Conservation (phyloP, 1,284 basidiomycete species). For the Papiliotrema nemorosa region DNA sequence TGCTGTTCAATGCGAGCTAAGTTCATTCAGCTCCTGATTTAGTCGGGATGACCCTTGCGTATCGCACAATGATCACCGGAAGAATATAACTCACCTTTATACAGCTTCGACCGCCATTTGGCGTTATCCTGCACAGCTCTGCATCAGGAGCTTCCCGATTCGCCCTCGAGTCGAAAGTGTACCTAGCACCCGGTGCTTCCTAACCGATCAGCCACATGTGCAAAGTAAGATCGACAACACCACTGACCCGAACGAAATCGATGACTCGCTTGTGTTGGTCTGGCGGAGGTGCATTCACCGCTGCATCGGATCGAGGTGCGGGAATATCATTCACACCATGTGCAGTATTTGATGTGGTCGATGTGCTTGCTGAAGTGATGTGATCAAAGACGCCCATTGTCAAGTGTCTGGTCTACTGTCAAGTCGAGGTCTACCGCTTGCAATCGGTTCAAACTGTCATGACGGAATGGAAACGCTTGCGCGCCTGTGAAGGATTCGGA, state of each 20-base stretch:
- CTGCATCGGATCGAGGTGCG: conserved; percentile 30
- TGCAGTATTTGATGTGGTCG: conserved; percentile 5
- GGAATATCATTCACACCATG: conserved; percentile 38
- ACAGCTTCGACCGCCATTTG: conserved; percentile 57
- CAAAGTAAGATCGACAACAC: background rate
- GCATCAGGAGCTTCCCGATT: conserved; percentile 55
- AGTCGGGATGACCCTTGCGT: too few species aligned
- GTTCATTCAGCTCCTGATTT: background rate
- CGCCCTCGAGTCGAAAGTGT: conserved; percentile 39
- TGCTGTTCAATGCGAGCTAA: conserved; percentile 66
- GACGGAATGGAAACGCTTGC: background rate
- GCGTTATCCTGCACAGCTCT: conserved; percentile 60
- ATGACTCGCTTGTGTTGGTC: conserved; percentile 35
- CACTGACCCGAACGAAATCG: conserved; percentile 39
- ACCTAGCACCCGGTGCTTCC: conserved; percentile 39
- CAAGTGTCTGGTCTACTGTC: background rate
- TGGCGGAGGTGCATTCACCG: conserved; percentile 34
- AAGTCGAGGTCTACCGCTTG: background rate
- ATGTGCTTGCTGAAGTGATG: conserved; percentile 1
- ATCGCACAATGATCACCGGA: too few species aligned
- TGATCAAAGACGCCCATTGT: conserved; percentile 18
- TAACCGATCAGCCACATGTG: background rate
- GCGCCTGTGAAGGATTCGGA: too few species aligned
- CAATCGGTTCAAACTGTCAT: background rate
- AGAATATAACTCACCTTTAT: conserved; percentile 62